These are phyloP conservation scores for Eucalyptus microcorys DNA, from an alignment of 345 rosid genomes.

Conservation along the genomic window DNA sequence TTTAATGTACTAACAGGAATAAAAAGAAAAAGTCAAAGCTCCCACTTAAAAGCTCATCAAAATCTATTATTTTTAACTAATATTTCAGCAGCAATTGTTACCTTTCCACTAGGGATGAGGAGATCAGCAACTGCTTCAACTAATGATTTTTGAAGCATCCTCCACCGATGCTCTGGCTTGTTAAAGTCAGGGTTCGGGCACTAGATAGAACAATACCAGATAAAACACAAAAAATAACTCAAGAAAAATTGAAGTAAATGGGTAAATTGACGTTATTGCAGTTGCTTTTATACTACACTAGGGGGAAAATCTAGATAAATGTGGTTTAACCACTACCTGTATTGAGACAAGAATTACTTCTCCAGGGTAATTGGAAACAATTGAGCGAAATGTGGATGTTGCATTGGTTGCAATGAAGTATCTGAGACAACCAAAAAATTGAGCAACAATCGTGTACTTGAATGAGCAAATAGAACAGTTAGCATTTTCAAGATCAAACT, in stretches of 20 bases:
- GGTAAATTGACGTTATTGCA: not conserved
- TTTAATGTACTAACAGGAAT: not conserved
- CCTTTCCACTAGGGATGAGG: constrained; percentile 47
- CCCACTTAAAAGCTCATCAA: not conserved
- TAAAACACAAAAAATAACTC: not conserved
- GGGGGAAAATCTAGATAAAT: not conserved
- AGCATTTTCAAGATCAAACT: not conserved
- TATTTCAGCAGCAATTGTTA: not conserved
- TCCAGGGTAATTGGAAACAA: constrained; percentile 51
- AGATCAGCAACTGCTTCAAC: constrained; percentile 52
- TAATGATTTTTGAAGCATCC: constrained; percentile 52
- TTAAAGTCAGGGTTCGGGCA: constrained; percentile 75
- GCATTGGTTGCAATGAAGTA: constrained; percentile 54
- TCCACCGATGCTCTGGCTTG: constrained; percentile 49
- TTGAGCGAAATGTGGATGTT: constrained; percentile 44
- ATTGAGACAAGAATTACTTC: constrained; percentile 40
- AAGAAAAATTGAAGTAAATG: not conserved
- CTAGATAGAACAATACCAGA: constrained; percentile 6
- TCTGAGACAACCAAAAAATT: constrained; percentile 6
- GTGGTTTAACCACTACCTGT: constrained; percentile 19
- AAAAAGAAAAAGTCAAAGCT: not conserved
- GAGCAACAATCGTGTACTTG: not conserved
- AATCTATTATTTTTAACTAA: not conserved
- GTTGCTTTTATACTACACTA: not conserved
- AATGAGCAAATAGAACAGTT: not conserved